These are phyloP conservation scores for Solanum microdontum DNA, from an alignment of 257 asterid species.

Conservation along the genomic window DNA sequence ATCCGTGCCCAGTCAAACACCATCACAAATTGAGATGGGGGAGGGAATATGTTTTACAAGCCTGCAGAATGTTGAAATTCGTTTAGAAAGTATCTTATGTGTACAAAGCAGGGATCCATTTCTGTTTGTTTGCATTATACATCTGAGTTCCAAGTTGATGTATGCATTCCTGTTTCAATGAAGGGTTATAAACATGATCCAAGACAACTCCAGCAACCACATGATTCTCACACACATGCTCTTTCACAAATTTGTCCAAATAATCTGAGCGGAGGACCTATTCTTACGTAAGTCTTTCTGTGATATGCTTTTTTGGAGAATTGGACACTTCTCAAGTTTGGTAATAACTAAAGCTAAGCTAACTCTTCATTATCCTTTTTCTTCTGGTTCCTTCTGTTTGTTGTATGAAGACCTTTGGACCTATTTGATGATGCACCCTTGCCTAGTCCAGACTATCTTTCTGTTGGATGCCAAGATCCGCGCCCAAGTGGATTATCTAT, in stretches of 20 bases:
- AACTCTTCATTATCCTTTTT: neutral
- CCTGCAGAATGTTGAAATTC: neutral
- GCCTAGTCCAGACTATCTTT: constrained; percentile 44
- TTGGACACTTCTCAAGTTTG: neutral
- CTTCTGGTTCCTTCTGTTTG: neutral
- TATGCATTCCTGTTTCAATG: constrained; percentile 8
- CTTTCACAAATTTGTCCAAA: constrained; percentile 73
- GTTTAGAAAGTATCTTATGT: neutral
- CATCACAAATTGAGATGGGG: neutral
- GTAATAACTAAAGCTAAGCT: neutral
- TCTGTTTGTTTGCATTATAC: neutral
- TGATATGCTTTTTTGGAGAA: neutral
- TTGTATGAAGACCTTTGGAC: constrained; percentile 70
- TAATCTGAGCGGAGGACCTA: constrained; percentile 59
- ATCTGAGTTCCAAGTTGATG: neutral
- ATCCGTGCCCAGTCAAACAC: neutral
- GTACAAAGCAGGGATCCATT: neutral
- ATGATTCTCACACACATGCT: constrained; percentile 66
- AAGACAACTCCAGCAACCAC: constrained; percentile 78
- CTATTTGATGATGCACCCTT: constrained; percentile 57
- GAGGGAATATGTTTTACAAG: neutral
- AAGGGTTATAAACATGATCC: constrained; percentile 60
- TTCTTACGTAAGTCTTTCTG: constrained; percentile 61
- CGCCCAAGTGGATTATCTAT: constrained; percentile 42
- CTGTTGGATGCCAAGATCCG: constrained; percentile 70